A percentile compares a stretch with the other conserved stretches of the same genome.
Conservation (phyloP, 83 land plant species). For the Thuja plicata region DNA sequence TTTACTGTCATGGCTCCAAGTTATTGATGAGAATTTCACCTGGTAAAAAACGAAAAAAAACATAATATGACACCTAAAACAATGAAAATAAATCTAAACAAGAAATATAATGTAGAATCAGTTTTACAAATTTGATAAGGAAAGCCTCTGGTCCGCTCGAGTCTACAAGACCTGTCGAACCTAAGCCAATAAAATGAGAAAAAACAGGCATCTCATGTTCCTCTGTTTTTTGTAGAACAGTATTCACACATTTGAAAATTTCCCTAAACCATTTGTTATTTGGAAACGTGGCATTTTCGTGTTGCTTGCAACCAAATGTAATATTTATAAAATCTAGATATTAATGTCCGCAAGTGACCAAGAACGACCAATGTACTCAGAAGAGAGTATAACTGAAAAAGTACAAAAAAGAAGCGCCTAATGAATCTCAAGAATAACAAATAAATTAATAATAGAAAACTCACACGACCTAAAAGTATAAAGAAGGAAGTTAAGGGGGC, state of each 20-base stretch:
- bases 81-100: background rate
- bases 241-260: background rate
- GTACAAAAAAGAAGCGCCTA: background rate
- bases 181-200: background rate
- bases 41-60: slow-evolving; percentile 20
- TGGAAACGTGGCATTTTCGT: background rate
- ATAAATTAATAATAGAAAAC: background rate
- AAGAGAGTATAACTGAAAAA: background rate
- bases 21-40: slow-evolving; percentile 88
- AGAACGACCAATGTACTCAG: background rate
- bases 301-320: background rate
- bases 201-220: background rate
- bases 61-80: background rate
- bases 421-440: background rate
- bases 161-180: background rate
- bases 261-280: background rate
- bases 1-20: slow-evolving; percentile 95
- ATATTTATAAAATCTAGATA: background rate
- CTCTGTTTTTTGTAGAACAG: background rate
- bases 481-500: background rate
- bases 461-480: background rate
- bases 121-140: background rate
- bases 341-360: background rate
- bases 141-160: background rate
- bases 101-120: background rate